These are phyloP conservation scores for Cutaneotrichosporon sp. DNA, from an alignment of 1,284 basidiomycete genomes.

Conservation along the genomic window DNA sequence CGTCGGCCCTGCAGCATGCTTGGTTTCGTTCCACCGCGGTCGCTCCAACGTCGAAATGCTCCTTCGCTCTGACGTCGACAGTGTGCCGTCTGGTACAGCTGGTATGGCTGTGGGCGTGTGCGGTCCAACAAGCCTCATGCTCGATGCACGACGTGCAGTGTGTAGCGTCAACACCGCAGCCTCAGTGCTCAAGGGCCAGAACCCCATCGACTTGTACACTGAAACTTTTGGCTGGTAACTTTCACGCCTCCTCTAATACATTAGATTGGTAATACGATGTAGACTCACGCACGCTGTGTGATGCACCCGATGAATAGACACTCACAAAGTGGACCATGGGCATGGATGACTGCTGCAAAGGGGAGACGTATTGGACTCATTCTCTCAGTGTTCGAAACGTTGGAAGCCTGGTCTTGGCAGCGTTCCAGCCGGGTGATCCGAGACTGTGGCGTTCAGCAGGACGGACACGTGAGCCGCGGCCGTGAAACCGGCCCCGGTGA, in stretches of 20 bases:
- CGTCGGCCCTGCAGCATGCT: neutral
- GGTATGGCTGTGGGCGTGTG: constrained; percentile 20
- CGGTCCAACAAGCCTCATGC: constrained; percentile 22
- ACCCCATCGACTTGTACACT: constrained; percentile 22
- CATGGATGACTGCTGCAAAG: no score
- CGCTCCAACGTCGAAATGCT: constrained; percentile 13
- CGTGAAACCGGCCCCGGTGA: no score
- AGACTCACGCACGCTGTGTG: no score
- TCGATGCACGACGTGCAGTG: constrained; percentile 23
- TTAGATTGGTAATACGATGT: no score
- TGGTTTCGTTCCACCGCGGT: constrained; percentile 11
- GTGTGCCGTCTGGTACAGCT: neutral
- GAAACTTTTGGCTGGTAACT: constrained; percentile 36
- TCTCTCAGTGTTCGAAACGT: no score
- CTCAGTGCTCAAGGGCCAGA: constrained; percentile 23
- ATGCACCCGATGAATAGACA: no score
- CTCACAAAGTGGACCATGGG: no score
- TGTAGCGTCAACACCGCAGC: constrained; percentile 17
- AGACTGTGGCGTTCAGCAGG: neutral
- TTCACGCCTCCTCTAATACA: no score
- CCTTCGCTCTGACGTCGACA: constrained; percentile 9
- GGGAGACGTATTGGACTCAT: no score
- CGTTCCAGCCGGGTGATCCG: neutral
- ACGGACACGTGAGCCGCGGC: neutral
- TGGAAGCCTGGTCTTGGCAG: no score